These are phyloP conservation scores for Babesia divergens DNA, from an alignment of 169 alveolate species.

Conservation along the genomic window DNA sequence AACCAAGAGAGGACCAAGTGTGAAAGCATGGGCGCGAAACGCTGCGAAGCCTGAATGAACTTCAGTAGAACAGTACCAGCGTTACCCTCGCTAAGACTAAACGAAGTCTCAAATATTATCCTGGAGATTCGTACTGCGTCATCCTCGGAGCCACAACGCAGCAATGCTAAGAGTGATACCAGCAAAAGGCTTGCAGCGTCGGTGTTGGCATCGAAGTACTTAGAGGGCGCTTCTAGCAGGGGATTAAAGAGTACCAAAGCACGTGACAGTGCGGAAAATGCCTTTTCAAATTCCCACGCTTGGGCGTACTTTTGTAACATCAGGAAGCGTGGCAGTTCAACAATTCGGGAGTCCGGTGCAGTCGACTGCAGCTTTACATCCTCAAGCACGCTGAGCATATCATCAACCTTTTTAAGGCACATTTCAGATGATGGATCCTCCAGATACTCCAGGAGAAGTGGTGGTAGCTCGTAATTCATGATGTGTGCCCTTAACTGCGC, in stretches of 20 bases:
- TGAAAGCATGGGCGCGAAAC: neutral
- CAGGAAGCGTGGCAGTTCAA: conserved; percentile 1
- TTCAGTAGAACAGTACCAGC: neutral
- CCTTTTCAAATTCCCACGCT: conserved; percentile 5
- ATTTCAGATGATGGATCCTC: neutral
- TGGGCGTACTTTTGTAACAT: neutral
- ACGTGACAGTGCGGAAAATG: neutral
- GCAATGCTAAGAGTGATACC: conserved; percentile 17
- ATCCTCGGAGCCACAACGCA: neutral
- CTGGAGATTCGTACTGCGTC: neutral
- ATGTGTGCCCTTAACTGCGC: neutral
- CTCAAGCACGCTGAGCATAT: neutral
- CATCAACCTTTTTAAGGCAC: neutral
- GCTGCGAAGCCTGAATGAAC: conserved; percentile 5
- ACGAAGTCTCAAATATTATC: neutral
- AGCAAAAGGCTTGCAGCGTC: neutral
- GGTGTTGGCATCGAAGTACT: neutral
- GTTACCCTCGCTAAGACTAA: neutral
- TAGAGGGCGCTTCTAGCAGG: neutral
- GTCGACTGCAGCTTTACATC: neutral
- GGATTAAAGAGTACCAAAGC: neutral
- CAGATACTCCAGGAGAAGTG: neutral
- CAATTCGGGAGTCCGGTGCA: neutral
- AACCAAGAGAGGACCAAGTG: conserved; percentile 10
- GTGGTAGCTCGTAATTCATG: conserved; percentile 1